Evolutionary conservation across 192 early-diverging fungal genomes (phyloP).

Genomic region (Linnemannia zychae): DNA sequence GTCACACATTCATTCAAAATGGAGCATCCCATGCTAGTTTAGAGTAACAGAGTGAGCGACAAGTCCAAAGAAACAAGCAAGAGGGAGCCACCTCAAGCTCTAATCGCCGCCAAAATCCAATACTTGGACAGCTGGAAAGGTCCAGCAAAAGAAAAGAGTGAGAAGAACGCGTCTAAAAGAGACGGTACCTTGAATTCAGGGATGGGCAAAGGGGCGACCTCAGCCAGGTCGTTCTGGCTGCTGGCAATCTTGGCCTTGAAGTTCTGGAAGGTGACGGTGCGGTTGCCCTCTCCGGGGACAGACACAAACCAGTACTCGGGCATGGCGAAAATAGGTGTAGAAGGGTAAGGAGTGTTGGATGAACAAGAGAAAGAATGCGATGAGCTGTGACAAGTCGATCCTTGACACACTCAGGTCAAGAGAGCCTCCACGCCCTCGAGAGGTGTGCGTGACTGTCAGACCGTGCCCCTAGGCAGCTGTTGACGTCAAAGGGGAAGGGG

Average conservation of each 20-base stretch:
- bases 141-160: background rate
- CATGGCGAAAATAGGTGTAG: constrained; percentile 13
- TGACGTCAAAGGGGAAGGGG: background rate
- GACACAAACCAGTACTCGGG: constrained; percentile 58
- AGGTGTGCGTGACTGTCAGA: background rate
- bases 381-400: background rate
- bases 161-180: background rate
- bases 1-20: background rate
- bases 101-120: background rate
- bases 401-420: background rate
- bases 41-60: background rate
- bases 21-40: background rate
- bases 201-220: constrained; percentile 85
- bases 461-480: background rate
- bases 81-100: background rate
- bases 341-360: background rate
- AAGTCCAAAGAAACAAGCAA: background rate
- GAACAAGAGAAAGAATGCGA: background rate
- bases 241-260: constrained; percentile 81
- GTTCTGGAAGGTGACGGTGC: constrained; percentile 71
- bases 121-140: background rate
- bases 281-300: constrained; percentile 91
- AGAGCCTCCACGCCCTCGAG: background rate
- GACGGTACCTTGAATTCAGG: constrained; percentile 91
- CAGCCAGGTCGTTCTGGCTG: constrained; percentile 75